phyloP scores from a whole-genome alignment of 2,329 filamentous ascomycete genomes.

The Colletotrichum gloeosporioides region DNA sequence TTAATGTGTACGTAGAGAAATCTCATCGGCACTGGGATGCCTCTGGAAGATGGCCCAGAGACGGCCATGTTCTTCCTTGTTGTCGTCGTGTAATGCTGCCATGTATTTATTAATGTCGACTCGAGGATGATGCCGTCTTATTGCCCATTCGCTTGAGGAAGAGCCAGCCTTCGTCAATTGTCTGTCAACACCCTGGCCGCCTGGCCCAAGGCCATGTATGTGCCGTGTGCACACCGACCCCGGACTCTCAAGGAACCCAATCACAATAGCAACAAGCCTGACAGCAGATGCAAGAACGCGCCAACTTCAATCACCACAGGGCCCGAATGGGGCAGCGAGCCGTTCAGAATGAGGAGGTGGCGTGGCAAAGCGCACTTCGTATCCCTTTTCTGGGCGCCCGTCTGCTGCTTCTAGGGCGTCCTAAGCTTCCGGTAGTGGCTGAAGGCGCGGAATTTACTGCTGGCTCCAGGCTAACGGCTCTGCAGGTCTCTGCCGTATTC shows the following conservation, averaged over 20 bases:
- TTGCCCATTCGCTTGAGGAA: background rate
- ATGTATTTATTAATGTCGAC: background rate
- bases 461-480: background rate
- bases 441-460: background rate
- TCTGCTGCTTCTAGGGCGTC: background rate
- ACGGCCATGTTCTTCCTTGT: background rate
- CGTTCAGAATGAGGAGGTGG: background rate
- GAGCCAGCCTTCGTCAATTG: background rate
- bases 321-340: background rate
- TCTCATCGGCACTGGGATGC: background rate
- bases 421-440: background rate
- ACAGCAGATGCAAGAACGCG: background rate
- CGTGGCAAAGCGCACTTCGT: background rate
- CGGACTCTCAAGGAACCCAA: background rate
- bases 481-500: background rate
- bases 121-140: background rate
- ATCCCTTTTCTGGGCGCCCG: background rate
- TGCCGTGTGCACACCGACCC: background rate
- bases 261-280: background rate
- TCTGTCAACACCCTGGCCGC: background rate
- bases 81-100: background rate
- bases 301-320: background rate
- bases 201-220: background rate
- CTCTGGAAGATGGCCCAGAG: too few species aligned
- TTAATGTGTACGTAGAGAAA: background rate